Evolutionary conservation across 2,329 filamentous ascomycete species (phyloP), one percentile per base, ranked within the genome.

Genomic region (Ceratocystis smalleyi): DNA sequence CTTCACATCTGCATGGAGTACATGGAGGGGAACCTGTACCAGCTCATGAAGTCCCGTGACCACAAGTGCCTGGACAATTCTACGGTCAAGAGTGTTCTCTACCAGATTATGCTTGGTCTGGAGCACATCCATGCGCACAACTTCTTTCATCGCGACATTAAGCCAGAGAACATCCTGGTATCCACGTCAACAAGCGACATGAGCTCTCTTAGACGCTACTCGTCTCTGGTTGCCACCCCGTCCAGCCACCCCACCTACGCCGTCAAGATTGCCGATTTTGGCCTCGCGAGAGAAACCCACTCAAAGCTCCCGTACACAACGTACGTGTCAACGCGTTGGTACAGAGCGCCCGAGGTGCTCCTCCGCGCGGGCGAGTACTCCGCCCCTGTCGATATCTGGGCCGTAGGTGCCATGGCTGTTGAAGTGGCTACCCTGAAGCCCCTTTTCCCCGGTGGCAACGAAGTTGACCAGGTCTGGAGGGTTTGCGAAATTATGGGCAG

Each of bases 401-500:
- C 94, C 1, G 85, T 99, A 51, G 94, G 94, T 71, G 94, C 94
- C 22, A 99, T 99, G 94, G 94, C 94, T 5, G 94, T 99, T 10
- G 94, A 99, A 74, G 88, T 99, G 68, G 94, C 94, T 30, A 99
- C 94, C 0, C 74, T 99, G 66, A 99, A 97, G 78, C 94, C 94
- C 19, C 78, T 99, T 10, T 99, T 99, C 79, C 94, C 94, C 10
- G 94, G 94, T 70, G 90, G 91, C 71, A 99, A 99, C 73, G 94
- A 99, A 77, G 94, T 99, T 1, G 94, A 99, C 70, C 94, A 99
- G 74, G 94, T 99, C 1, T 99, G 94, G 94, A 86, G 94, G 69
- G 89, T 99, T 0, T 99, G 94, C 73, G 94, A 99, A 74, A 96
- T 99, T 66, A 99, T 99, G 94, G 94, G 94, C 61, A 97, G 92